Percentiles rank a stretch among this genome's conserved stretches.
Conservation (phyloP, 1,284 basidiomycete genomes). For the Acaromyces ingoldii region DNA sequence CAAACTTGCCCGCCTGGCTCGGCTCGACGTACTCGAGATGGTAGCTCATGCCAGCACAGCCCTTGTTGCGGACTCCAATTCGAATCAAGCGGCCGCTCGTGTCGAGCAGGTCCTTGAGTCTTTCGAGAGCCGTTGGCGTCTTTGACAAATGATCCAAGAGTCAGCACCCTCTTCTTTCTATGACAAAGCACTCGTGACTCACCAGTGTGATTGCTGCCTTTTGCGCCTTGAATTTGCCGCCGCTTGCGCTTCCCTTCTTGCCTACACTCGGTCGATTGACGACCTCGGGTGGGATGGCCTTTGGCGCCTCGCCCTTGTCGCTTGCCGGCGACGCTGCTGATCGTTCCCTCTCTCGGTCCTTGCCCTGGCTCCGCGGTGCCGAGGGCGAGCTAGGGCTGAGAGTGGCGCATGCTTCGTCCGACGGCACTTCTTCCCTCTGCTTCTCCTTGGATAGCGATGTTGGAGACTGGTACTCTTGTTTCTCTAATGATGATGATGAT, state of each 20-base stretch:
- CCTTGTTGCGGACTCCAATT: constrained; percentile 93
- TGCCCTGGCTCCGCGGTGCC: constrained; percentile 10
- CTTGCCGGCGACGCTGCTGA: constrained; percentile 14
- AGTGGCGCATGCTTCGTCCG: constrained; percentile 26
- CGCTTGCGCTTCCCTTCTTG: constrained; percentile 8
- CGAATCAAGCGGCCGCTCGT: constrained; percentile 84
- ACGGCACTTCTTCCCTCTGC: too few species aligned
- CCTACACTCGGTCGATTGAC: constrained; percentile 25
- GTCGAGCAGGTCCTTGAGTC: constrained; percentile 58
- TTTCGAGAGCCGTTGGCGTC: constrained; percentile 72
- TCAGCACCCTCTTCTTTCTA: constrained; percentile 2
- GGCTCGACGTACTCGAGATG: constrained; percentile 83
- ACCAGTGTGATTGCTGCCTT: constrained; percentile 23
- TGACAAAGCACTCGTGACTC: neutral
- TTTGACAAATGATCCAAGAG: constrained; percentile 49
- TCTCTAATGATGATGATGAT: neutral
- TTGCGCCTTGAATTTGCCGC: constrained; percentile 24
- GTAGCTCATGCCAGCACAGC: constrained; percentile 97
- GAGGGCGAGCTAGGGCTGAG: constrained; percentile 33
- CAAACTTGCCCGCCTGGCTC: constrained; percentile 71
- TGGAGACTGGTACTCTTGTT: too few species aligned
- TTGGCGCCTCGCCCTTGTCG: constrained; percentile 17
- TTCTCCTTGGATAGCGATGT: too few species aligned
- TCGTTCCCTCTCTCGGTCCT: constrained; percentile 10
- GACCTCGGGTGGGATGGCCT: constrained; percentile 19